A percentile compares a stretch with the other conserved stretches of the same genome.
These are phyloP conservation scores for Hypoxylon lenormandii DNA, from an alignment of 495 filamentous ascomycete genomes.

Conservation along the genomic window DNA sequence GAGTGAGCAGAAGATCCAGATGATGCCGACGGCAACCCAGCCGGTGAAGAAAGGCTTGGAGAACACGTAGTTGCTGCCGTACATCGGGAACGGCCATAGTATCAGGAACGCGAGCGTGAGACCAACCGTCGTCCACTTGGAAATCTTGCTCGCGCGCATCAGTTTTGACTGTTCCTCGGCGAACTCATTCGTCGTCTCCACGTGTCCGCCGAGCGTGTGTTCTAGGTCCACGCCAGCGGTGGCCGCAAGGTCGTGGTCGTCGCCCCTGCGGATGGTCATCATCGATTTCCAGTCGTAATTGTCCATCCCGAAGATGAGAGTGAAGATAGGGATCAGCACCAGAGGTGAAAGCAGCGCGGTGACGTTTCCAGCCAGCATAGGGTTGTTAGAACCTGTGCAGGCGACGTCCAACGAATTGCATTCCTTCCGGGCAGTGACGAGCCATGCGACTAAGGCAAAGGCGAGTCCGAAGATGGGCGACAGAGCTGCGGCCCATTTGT, in stretches of 20 bases:
- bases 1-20: conserved; percentile 85
- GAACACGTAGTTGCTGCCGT: conserved; percentile 87
- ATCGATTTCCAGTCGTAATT: conserved; percentile 93
- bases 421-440: conserved; percentile 85
- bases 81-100: conserved; percentile 96
- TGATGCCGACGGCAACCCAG: conserved; percentile 85
- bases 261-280: conserved; percentile 82
- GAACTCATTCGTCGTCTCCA: conserved; percentile 51
- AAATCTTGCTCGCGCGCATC: conserved; percentile 78
- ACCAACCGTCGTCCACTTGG: conserved; percentile 77
- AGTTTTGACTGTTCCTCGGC: conserved; percentile 77
- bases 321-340: conserved; percentile 82
- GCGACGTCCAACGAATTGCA: conserved; percentile 77
- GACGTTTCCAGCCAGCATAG: conserved; percentile 88
- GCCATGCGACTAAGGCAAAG: conserved; percentile 85
- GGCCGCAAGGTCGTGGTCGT: conserved; percentile 80
- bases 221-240: conserved; percentile 79
- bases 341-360: conserved; percentile 82
- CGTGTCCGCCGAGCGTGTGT: conserved; percentile 69
- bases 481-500: conserved; percentile 78
- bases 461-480: conserved; percentile 82
- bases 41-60: conserved; percentile 92
- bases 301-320: conserved; percentile 76
- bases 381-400: conserved; percentile 84
- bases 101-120: conserved; percentile 83